A percentile compares a stretch with the other conserved stretches of the same genome.
These are phyloP conservation scores for Penicillium aurantiogriseum DNA, from an alignment of 2,329 filamentous ascomycete genomes.

Conservation along the genomic window DNA sequence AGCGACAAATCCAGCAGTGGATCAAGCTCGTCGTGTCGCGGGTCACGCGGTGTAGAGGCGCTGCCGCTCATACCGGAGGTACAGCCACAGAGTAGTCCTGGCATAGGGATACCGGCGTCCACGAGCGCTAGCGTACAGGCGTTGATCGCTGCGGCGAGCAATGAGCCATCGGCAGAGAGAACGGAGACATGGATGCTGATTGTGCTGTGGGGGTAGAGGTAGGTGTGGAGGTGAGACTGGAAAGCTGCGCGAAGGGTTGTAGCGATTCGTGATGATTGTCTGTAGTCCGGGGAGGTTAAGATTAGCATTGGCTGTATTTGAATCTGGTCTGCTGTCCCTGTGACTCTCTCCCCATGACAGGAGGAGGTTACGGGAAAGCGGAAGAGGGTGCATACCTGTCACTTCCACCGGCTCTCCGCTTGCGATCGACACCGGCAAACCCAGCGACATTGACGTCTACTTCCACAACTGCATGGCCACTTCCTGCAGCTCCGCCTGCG, in stretches of 20 bases:
- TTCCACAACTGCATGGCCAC: slow-evolving; percentile 64
- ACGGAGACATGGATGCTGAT: slow-evolving; percentile 84
- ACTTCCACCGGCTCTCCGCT: slow-evolving; percentile 64
- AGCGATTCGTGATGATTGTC: slow-evolving; percentile 62
- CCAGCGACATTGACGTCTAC: slow-evolving; percentile 84
- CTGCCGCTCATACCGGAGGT: slow-evolving; percentile 69
- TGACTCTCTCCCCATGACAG: not conserved
- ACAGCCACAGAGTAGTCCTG: slow-evolving; percentile 83
- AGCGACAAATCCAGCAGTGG: slow-evolving; percentile 46
- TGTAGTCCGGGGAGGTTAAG: slow-evolving; percentile 36
- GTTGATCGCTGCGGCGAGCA: slow-evolving; percentile 87
- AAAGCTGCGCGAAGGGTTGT: slow-evolving; percentile 77
- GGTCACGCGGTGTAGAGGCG: slow-evolving; percentile 42
- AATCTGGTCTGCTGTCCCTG: not conserved
- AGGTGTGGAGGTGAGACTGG: slow-evolving; percentile 72
- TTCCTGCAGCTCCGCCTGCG: slow-evolving; percentile 42
- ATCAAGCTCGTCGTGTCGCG: slow-evolving; percentile 43
- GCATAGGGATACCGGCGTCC: slow-evolving; percentile 94
- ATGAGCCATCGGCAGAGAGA: slow-evolving; percentile 82
- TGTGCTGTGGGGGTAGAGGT: slow-evolving; percentile 83
- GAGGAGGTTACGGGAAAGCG: not conserved
- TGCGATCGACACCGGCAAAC: slow-evolving; percentile 83
- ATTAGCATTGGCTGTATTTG: not conserved
- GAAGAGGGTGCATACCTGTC: slow-evolving; percentile 64
- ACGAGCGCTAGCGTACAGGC: slow-evolving; percentile 87